These are phyloP conservation scores for Arbutus unedo DNA, from an alignment of 148 eudicot genomes.

Conservation along the genomic window DNA sequence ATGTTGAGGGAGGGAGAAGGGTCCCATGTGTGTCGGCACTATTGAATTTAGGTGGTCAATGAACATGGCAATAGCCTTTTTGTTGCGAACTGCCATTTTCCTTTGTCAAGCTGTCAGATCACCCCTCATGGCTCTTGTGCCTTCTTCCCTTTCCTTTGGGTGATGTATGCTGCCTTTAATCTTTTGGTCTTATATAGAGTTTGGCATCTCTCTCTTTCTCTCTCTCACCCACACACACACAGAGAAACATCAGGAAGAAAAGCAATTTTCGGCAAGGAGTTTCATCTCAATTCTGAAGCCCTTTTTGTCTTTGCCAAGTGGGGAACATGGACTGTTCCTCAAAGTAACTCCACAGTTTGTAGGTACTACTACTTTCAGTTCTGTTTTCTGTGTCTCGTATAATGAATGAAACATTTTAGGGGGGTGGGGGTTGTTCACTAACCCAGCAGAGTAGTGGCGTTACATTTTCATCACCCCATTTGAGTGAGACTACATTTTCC, in stretches of 20 bases:
- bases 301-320: not conserved
- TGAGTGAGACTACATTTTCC: not conserved
- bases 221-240: no score
- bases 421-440: not conserved
- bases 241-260: not conserved
- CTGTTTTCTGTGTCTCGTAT: not conserved
- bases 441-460: not conserved
- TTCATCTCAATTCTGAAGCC: conserved; percentile 1
- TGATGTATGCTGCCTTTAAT: not conserved
- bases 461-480: conserved; percentile 22
- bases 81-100: conserved; percentile 20
- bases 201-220: not conserved
- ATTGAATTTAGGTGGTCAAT: not conserved
- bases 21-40: not conserved
- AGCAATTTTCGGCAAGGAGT: not conserved
- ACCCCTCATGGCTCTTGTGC: not conserved
- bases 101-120: conserved; percentile 14
- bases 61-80: conserved; percentile 13
- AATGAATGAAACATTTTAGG: not conserved
- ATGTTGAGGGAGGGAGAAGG: not conserved
- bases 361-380: not conserved
- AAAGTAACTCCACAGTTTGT: not conserved
- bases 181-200: not conserved
- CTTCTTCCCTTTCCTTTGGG: not conserved
- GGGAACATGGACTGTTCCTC: not conserved